Base-by-base conservation (phyloP, 805 yeast species). In the Vanderwaltozyma verrucispora region DNA sequence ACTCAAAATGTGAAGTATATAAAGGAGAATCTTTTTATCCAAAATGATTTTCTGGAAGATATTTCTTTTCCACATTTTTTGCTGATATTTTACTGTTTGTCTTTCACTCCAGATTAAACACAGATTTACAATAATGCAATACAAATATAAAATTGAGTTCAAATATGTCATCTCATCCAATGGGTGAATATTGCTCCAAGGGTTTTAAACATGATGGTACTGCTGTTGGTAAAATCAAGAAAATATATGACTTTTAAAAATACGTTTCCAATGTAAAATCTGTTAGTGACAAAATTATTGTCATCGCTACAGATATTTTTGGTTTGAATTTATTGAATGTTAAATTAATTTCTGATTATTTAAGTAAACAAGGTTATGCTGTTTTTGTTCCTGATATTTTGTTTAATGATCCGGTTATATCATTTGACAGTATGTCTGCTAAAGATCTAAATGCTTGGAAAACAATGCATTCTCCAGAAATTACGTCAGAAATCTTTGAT, bases 341-440 rank as follows among this genome's bases (percentile, higher is more conserved):
- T 25, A 60, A 69, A 48, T 65, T 87, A 48, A 54, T 75, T 43
- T 87, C 87, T 12, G 87, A 80, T 53, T 62, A 65, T 38, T 72
- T 81, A 43, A 81, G 88, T 32, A 59, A 59, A 35, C 54, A 55
- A 6, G 84, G 85, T 19, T 84, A 69, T 62, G 72, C 68, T 30
- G 88, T 80, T 1, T 65, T 79, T 34, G 60, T 80, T 27, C 94
- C 94, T 13, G 95, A 86, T 57, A 67, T 83, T 40, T 68, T 84
- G 47, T 59, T 71, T 20, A 74, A 72, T 27, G 67, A 67, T 23
- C 49, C 60, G 15, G 18, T 27, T 3, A 13, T n/a, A 14, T 64
- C 69, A 30, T 69, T 62, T 40, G 39, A 48, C 30, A 13, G 46
- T 10, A 45, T 42, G 27, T 56, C 47, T 3, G 41, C 44, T 3